A percentile compares a stretch with the other conserved stretches of the same genome.
These are phyloP conservation scores for Sabuloglossum arenarium DNA, from an alignment of 495 filamentous ascomycete species.

Conservation along the genomic window DNA sequence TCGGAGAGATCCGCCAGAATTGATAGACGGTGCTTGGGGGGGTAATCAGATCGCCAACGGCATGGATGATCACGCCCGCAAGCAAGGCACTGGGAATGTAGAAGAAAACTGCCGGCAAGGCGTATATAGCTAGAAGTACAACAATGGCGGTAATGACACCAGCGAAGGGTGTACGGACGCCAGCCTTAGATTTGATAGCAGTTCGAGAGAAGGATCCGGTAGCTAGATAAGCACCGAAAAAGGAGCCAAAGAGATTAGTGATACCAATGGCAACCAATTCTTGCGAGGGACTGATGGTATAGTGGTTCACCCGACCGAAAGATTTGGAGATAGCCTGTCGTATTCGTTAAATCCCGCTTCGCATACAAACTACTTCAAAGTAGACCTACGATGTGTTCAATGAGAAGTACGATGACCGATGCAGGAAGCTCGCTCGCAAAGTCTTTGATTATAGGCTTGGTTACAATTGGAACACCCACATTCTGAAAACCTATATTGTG, in stretches of 20 bases:
- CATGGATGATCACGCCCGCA: conserved; percentile 93
- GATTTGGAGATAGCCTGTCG: conserved; percentile 97
- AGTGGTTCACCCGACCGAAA: conserved; percentile 92
- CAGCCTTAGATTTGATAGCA: conserved; percentile 95
- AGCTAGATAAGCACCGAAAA: conserved; percentile 83
- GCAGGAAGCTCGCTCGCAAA: conserved; percentile 50
- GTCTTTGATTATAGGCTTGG: conserved; percentile 35
- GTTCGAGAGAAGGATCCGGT: conserved; percentile 96
- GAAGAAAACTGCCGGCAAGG: conserved; percentile 77
- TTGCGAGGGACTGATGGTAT: conserved; percentile 92
- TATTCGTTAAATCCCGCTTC: too few relatives aligned
- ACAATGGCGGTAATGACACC: conserved; percentile 78
- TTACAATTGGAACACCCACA: conserved; percentile 54
- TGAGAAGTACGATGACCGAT: conserved; percentile 78
- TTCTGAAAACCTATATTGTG: conserved; percentile 44
- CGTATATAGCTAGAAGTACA: conserved; percentile 89
- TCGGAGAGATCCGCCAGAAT: conserved; percentile 82
- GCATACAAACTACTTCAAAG: too few relatives aligned
- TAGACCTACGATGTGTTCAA: conserved; percentile 54
- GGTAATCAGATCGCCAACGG: conserved; percentile 87
- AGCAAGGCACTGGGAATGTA: conserved; percentile 77
- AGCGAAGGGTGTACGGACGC: conserved; percentile 80
- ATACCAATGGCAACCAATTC: conserved; percentile 92
- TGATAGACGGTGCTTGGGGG: conserved; percentile 85
- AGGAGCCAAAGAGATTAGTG: conserved; percentile 77